phyloP scores from a whole-genome alignment of 192 early-diverging fungal species.

The Umbelopsis vinacea region DNA sequence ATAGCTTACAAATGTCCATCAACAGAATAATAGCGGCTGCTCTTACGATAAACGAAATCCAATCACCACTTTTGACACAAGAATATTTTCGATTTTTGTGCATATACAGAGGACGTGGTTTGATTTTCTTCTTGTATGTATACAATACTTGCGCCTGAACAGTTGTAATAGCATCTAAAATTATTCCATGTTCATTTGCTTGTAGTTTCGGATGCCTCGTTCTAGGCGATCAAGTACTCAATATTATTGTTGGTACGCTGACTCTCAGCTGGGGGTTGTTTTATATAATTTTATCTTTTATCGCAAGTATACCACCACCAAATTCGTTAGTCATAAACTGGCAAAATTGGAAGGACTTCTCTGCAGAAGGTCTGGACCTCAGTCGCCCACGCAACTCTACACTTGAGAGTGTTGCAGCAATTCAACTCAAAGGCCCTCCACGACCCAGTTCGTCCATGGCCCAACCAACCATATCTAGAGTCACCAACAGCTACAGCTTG shows the following conservation, averaged over 20 bases:
- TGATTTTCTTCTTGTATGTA: slow-evolving; percentile 57
- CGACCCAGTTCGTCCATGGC: neutral
- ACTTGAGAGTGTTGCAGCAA: slow-evolving; percentile 1
- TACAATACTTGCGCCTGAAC: neutral
- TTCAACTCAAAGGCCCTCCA: slow-evolving; percentile 7
- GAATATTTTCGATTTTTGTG: slow-evolving; percentile 57
- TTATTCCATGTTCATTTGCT: neutral
- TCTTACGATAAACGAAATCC: slow-evolving; percentile 56
- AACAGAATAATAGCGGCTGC: slow-evolving; percentile 27
- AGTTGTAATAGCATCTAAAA: neutral
- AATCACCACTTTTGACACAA: slow-evolving; percentile 44
- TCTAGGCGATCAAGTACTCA: slow-evolving; percentile 44
- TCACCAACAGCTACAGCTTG: neutral
- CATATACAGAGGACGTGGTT: slow-evolving; percentile 60
- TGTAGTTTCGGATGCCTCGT: slow-evolving; percentile 61
- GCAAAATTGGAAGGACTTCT: slow-evolving; percentile 42
- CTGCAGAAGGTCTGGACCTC: slow-evolving; percentile 33
- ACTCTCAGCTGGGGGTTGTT: slow-evolving; percentile 53
- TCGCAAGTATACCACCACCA: slow-evolving; percentile 26
- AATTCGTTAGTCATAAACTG: slow-evolving; percentile 32
- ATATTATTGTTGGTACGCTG: slow-evolving; percentile 54
- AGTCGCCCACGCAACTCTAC: neutral
- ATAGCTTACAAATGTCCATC: neutral
- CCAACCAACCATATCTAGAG: neutral
- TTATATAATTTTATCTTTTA: slow-evolving; percentile 54